Base-by-base conservation (phyloP, 345 rosid genomes). In the Turnera subulata region DNA sequence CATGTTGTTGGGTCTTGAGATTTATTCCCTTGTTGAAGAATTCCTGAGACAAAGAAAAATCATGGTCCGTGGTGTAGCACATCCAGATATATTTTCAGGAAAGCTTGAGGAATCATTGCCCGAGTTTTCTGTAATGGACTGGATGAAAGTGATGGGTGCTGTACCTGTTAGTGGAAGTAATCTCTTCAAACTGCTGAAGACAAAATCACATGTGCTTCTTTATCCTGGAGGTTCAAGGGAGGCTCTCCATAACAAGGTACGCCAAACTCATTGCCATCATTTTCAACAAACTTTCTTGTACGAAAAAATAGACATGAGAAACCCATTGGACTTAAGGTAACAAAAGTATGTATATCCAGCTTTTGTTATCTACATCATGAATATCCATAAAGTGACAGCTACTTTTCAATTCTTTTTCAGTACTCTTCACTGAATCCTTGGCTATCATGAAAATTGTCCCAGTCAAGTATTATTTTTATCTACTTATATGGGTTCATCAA, bases 201-300 rank as follows among this genome's bases (percentile, higher is more conserved):
- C 79, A 21, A 74, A 86, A 22, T 74, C 92, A 16, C 83, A 84
- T 55, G 82, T 86, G 43, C 85, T 88, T 72, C 92, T 91, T 62
- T 88, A 86, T 65, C 96, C 96, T 5, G 96, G 96, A 1, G 84
- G 98, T 56, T 76, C 76, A 56, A 77, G 92, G 18, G 98, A 91
- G 71, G 96, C 96, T 75, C 78, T 86, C 29, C 98, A 88, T 75
- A 23, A 71, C 61, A 85, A 84, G 92, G 96, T 84, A 61, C 54
- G 71, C 44, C 58, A 39, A 15, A n/a, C n/a, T n/a, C n/a, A n/a
- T n/a, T n/a, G n/a, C n/a, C n/a, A n/a, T n/a, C n/a, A n/a, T n/a
- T n/a, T n/a, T n/a, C n/a, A n/a, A n/a, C n/a, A n/a, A n/a, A n/a
- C n/a, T n/a, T n/a, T n/a, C n/a, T n/a, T n/a, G n/a, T n/a, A n/a